A percentile compares a stretch with the other conserved stretches of the same genome.
Conservation (phyloP, 805 yeast species). For the Candida boleticola region DNA sequence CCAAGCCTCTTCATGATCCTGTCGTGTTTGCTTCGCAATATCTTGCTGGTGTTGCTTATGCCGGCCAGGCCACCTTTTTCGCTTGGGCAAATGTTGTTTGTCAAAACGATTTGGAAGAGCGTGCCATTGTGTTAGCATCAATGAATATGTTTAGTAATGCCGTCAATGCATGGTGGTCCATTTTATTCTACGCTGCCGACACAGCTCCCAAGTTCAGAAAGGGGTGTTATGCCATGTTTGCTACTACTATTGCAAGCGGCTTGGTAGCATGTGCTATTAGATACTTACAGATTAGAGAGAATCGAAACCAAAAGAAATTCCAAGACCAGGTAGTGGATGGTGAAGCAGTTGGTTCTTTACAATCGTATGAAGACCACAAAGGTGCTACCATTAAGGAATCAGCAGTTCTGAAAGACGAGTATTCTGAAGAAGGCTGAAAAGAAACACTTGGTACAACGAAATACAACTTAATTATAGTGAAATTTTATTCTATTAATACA, state of each 20-base stretch:
- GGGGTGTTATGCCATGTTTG: constrained; percentile 59
- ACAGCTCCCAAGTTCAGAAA: constrained; percentile 50
- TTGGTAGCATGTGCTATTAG: constrained; percentile 42
- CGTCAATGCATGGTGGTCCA: constrained; percentile 64
- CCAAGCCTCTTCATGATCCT: constrained; percentile 35
- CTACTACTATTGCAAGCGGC: constrained; percentile 45
- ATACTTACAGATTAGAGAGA: constrained; percentile 41
- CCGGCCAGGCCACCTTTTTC: constrained; percentile 60
- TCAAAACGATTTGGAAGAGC: constrained; percentile 56
- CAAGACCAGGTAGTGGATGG: no score
- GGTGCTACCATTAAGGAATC: neutral
- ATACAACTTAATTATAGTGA: no score
- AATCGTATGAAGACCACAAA: neutral
- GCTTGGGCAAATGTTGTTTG: constrained; percentile 66
- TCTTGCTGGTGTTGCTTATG: constrained; percentile 51
- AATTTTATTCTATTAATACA: no score
- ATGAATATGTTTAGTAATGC: constrained; percentile 66
- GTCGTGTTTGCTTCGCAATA: constrained; percentile 55
- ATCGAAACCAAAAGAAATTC: no score
- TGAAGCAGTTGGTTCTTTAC: constrained; percentile 2
- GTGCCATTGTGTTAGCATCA: constrained; percentile 63
- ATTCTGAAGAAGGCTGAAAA: no score
- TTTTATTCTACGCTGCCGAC: constrained; percentile 51
- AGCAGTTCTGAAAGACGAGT: neutral
- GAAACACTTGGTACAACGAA: no score